Conservation (phyloP, 306 rosid genomes). For the Vigna reflexopilosa region DNA sequence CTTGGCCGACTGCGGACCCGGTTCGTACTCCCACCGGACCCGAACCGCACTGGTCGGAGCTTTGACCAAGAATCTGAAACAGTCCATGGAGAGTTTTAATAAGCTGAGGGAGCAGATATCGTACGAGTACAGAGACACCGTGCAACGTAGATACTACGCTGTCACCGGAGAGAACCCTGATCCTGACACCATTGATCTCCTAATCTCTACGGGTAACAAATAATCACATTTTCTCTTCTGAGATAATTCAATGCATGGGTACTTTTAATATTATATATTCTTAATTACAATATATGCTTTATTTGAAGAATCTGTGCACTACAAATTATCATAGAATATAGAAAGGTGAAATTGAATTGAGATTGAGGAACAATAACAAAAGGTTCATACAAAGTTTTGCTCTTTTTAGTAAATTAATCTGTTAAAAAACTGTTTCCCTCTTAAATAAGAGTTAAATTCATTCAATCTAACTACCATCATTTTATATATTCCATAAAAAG, state of each 20-base stretch:
- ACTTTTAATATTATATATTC: too few species aligned
- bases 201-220: constrained; percentile 77
- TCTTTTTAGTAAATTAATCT: not conserved
- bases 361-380: too few species aligned
- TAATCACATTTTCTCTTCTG: not conserved
- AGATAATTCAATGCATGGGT: too few species aligned
- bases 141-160: constrained; percentile 83
- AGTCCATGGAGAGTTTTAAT: constrained; percentile 84
- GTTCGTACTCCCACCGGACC: constrained; percentile 83
- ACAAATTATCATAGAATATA: too few species aligned
- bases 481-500: not conserved
- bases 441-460: not conserved
- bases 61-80: constrained; percentile 73
- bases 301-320: too few species aligned
- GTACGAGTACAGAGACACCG: constrained; percentile 79
- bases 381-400: too few species aligned
- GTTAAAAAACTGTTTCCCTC: not conserved
- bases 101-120: constrained; percentile 73
- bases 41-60: constrained; percentile 76
- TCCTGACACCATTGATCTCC: constrained; percentile 74
- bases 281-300: too few species aligned
- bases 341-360: too few species aligned
- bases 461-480: not conserved
- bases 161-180: constrained; percentile 93
- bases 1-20: constrained; percentile 74